Base-by-base conservation (phyloP, 768 basidiomycete species). In the Pleurotus djamor region DNA sequence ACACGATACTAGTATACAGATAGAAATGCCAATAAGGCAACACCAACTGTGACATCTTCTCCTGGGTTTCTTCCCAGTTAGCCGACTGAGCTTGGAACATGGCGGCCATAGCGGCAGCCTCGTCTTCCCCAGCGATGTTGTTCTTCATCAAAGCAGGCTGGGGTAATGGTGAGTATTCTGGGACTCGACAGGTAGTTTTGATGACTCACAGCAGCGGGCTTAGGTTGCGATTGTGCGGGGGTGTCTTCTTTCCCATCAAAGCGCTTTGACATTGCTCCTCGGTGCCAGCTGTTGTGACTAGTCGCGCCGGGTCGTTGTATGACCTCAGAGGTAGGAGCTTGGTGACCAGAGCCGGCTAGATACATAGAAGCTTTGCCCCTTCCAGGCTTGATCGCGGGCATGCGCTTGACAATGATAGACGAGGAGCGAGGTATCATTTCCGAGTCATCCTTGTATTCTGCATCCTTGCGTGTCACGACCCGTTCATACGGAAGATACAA, bases 41-140 rank as follows among this genome's bases (percentile, higher is more conserved):
- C 79, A 95, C 96, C 81, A 81, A 99, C 97, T 94, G 89, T 71
- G 95, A 91, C 96, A 99, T 98, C 83, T 96, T 94, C 83, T 98
- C 95, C 79, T 98, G 94, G 69, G 95, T 90, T 83, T 96, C 92
- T 79, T 97, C 91, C 97, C 96, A 99, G 74, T 95, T 92, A 63
- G 92, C 88, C 43, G 88, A 87, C 75, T 94, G 92, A 61, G 91
- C 91, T 73, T 92, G 89, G 73, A 98, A 96, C 92, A 99, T 97
- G 66, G 96, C 96, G n/a, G 89, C 91, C 82, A 99, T 92, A 37
- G 93, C 90, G n/a, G 90, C 92, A 34, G 90, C 92, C 71, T 98
- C 97, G 63, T 97, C 96, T 51, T 85, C 83, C 63, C 83, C 79
- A 2, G 80, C 76, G 17, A 81, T 81, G 45, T 82, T 65, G 4